These are phyloP conservation scores for Friedmanniomyces simplex DNA, from an alignment of 495 filamentous ascomycete species.

Conservation along the genomic window DNA sequence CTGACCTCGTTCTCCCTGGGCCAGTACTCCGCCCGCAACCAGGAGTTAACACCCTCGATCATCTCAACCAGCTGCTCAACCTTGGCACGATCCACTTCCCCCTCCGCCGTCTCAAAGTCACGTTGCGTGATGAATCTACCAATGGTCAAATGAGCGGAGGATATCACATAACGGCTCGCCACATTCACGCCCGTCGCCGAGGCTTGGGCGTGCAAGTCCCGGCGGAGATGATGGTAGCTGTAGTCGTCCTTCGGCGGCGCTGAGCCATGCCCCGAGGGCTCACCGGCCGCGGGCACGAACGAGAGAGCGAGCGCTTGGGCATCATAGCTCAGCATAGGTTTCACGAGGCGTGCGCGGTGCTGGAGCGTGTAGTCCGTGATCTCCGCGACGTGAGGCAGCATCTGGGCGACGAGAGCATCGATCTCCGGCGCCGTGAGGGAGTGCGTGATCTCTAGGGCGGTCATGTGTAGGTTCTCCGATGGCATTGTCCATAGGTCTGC, in stretches of 20 bases:
- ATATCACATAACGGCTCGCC: conserved; percentile 69
- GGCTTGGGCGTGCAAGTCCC: conserved; percentile 59
- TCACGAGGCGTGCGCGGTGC: conserved; percentile 62
- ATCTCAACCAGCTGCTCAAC: conserved; percentile 49
- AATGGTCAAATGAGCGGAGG: conserved; percentile 79
- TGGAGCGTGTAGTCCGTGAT: conserved; percentile 53
- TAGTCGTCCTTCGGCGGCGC: conserved; percentile 48
- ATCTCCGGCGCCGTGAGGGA: conserved; percentile 55
- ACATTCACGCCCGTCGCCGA: conserved; percentile 49
- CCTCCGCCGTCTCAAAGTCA: conserved; percentile 29
- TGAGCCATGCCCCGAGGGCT: conserved; percentile 24
- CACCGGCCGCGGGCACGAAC: conserved; percentile 66
- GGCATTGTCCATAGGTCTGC: conserved; percentile 82
- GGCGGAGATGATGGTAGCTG: conserved; percentile 82
- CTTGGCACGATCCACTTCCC: conserved; percentile 32
- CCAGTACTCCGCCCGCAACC: conserved; percentile 60
- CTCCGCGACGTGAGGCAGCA: conserved; percentile 38
- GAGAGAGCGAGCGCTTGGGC: conserved; percentile 72
- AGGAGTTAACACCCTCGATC: conserved; percentile 67
- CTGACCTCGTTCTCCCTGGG: conserved; percentile 36
- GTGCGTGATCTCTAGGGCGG: conserved; percentile 70
- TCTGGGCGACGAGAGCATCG: conserved; percentile 41
- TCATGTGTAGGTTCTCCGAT: conserved; percentile 65
- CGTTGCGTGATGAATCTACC: conserved; percentile 59
- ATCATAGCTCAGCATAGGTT: conserved; percentile 76